A percentile compares a stretch with the other conserved stretches of the same genome.
Conservation (phyloP, 768 basidiomycete species). For the Russula olivacea region DNA sequence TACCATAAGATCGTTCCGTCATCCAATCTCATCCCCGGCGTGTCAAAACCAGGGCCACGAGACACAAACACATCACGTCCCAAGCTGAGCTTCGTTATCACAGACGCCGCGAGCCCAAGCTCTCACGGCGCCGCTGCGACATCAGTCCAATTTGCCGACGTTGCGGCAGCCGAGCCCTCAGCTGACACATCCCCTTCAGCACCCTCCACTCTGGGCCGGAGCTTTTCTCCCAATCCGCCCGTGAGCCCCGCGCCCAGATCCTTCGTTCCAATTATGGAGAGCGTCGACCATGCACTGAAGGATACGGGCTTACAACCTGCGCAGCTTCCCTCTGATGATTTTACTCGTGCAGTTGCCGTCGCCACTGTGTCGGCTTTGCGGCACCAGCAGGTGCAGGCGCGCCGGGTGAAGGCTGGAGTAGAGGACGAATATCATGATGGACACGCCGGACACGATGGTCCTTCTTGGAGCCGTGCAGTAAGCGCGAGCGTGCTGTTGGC, state of each 20-base stretch:
- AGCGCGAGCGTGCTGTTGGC: slow-evolving; percentile 85
- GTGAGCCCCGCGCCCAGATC: slow-evolving; percentile 32
- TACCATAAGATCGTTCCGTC: slow-evolving; percentile 54
- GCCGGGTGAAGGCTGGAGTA: slow-evolving; percentile 43
- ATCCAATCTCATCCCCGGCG: slow-evolving; percentile 29
- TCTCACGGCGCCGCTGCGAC: slow-evolving; percentile 1
- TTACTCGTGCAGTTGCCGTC: slow-evolving; percentile 88
- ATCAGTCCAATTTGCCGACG: background rate
- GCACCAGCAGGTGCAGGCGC: slow-evolving; percentile 60
- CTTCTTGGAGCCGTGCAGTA: slow-evolving; percentile 88
- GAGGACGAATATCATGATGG: slow-evolving; percentile 44
- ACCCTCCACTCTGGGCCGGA: slow-evolving; percentile 32
- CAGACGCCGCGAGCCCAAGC: slow-evolving; percentile 4
- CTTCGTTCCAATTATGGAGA: slow-evolving; percentile 66
- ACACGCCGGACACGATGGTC: slow-evolving; percentile 88
- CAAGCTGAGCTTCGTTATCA: slow-evolving; percentile 43
- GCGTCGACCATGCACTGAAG: slow-evolving; percentile 72
- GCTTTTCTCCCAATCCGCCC: slow-evolving; percentile 48
- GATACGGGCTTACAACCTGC: slow-evolving; percentile 44
- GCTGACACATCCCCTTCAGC: background rate
- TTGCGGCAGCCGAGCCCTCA: background rate
- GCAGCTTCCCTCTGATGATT: slow-evolving; percentile 75
- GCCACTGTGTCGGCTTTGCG: slow-evolving; percentile 88
- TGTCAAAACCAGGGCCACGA: slow-evolving; percentile 23
- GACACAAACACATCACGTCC: slow-evolving; percentile 31